phyloP scores from a whole-genome alignment of 164 flowering plant genomes.

The Nymphaea thermarum region DNA sequence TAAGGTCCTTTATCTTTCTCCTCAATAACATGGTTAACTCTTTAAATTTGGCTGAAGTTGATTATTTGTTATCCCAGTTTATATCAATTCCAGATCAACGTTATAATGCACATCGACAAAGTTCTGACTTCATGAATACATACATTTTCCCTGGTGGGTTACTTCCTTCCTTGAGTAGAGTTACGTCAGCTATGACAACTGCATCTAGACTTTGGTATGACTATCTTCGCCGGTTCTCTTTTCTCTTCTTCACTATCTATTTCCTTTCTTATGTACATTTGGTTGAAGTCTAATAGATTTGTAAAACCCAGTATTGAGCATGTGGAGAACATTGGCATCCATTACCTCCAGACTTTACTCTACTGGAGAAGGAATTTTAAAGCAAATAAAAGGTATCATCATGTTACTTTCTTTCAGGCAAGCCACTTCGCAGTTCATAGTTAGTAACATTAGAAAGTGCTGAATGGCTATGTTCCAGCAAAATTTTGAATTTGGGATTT shows the following conservation, averaged over 20 bases:
- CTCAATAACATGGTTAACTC: too few relatives aligned
- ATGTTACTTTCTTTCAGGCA: background rate
- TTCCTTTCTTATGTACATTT: background rate
- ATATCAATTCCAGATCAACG: constrained; percentile 78
- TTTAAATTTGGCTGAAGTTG: too few relatives aligned
- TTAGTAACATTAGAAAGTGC: background rate
- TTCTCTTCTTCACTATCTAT: background rate
- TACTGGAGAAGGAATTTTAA: constrained; percentile 68
- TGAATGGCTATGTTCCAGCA: constrained; percentile 18
- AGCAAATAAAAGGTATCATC: constrained; percentile 49
- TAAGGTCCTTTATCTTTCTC: too few relatives aligned
- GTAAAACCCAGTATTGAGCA: constrained; percentile 68
- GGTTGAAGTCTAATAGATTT: background rate
- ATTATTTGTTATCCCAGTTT: constrained; percentile 28
- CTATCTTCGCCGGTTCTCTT: background rate
- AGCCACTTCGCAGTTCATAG: background rate
- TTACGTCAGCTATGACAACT: constrained; percentile 80
- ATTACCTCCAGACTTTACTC: constrained; percentile 72
- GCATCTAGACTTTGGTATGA: constrained; percentile 67
- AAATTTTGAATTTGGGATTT: constrained; percentile 61
- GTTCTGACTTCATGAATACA: constrained; percentile 85
- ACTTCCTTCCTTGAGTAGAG: constrained; percentile 61
- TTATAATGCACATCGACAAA: constrained; percentile 71
- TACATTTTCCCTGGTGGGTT: constrained; percentile 92
- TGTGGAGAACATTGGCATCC: constrained; percentile 77